Evolutionary conservation across 495 filamentous ascomycete genomes (phyloP), one percentile per base, ranked within the genome.

Genomic region (Annulohypoxylon moriforme): DNA sequence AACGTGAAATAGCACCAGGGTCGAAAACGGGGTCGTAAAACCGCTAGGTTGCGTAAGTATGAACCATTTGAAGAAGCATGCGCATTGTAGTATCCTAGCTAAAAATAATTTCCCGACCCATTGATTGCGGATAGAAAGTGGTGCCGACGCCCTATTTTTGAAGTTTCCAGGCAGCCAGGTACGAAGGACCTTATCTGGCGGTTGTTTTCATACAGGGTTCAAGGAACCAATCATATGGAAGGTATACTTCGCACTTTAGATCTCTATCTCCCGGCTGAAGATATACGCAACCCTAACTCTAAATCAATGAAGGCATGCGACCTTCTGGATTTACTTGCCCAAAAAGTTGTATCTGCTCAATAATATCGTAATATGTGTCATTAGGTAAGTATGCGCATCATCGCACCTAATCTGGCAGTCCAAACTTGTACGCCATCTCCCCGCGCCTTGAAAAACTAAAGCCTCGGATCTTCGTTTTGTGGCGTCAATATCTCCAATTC

Each of bases 301-400:
- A n/a, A n/a, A n/a, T n/a, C n/a, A n/a, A 40, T 40, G 36, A n/a
- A 40, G 36, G n/a, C 13, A 44, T 44, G 16, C 40, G 40, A 44
- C 1, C 10, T 36, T 16, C 13, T 42, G 13, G 38, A n/a, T n/a
- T n/a, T n/a, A n/a, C n/a, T n/a, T n/a, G n/a, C n/a, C n/a, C n/a
- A n/a, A 29, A 29, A 29, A 29, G 27, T 29, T 29, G 6, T 2
- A 29, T 3, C 6, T 29, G 27, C 27, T 57, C 8, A 18, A 60
- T 25, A 14, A 34, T 52, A 63, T 49, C 60, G 31, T 63, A 16
- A 53, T 18, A 50, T 52, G 58, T 36, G n/a, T 60, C 58, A 60
- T 13, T 18, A 60, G 57, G 38, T 60, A 36, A 60, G 14, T 16
- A 47, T 33, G 46, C 31, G 46, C 46, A 18, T n/a, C 5, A 53